Base-by-base conservation (phyloP, 2,329 filamentous ascomycete species). In the Cladosporium oxysporum region DNA sequence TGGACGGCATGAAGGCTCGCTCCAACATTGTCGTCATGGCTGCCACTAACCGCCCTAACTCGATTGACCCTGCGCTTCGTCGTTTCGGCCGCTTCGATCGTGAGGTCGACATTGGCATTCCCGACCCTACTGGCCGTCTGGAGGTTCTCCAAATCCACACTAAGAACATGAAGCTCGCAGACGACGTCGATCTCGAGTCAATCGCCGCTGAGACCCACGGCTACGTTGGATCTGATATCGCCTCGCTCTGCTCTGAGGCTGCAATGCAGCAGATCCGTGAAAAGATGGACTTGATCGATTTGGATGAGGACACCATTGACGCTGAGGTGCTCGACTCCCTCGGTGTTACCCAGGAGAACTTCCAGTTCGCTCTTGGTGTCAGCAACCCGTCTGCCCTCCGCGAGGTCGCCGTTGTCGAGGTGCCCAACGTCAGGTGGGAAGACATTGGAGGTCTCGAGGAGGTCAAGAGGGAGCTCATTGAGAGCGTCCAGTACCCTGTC, bases 201-300 rank as follows among this genome's bases (percentile, higher is more conserved):
- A 97, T 99, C 76, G 95, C 95, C 64, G 88, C 95, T 33, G 95
- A 99, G 85, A 99, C 95, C 57, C 95, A 99, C 84, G 95, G 95
- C 83, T 99, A 98, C 75, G 95, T 99, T 71, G 95, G 95, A 84
- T 98, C 95, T 35, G 95, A 99, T 90, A 85, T 99, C 79, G 95
- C 95, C 67, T 96, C 95, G 33, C 92, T 99, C 68, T 99, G 95
- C 84, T 99, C 95, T 7, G 95, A 99, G 83, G 95, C 95, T 78
- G 95, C 95, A 70, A 99, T 99, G 95, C 95, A 99, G 81, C 95
- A 99, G 83, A 99, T 99, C 81, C 94, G 95, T 83, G 95, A 99
- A 83, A 99, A 99, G 90, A 99, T 99, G 95, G 95, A 99, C 78
- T 88, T 99, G 70, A 99, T 99, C 73, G 95, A 99, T 81, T 87